phyloP scores from a whole-genome alignment of 1,139 yeast genomes.

The Saccharomyces hybrid region DNA sequence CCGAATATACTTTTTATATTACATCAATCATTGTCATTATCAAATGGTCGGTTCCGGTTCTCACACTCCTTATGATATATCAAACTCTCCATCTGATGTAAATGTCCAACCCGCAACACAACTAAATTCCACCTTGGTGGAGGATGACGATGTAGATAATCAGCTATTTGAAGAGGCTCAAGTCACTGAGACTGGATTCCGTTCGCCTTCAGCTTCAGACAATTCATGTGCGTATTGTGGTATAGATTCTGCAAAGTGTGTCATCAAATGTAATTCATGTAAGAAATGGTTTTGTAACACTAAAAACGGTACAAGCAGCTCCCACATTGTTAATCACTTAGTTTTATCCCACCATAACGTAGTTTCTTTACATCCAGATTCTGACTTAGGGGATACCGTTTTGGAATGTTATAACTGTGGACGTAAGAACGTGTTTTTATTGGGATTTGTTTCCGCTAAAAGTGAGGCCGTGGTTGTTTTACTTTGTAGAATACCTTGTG shows the following conservation, averaged over 20 bases:
- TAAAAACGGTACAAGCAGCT: slow-evolving; percentile 50
- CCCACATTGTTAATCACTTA: slow-evolving; percentile 83
- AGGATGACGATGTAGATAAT: slow-evolving; percentile 2
- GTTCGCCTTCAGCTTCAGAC: slow-evolving; percentile 20
- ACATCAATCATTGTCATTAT: background rate
- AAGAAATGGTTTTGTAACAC: slow-evolving; percentile 89
- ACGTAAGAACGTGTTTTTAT: slow-evolving; percentile 64
- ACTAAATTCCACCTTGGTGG: slow-evolving; percentile 1
- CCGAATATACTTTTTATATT: background rate
- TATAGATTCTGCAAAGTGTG: slow-evolving; percentile 54
- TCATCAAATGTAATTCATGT: slow-evolving; percentile 73
- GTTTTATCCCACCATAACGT: slow-evolving; percentile 73
- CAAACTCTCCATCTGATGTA: background rate
- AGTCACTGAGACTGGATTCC: slow-evolving; percentile 1
- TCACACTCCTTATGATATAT: background rate
- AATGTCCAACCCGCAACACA: background rate
- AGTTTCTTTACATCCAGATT: slow-evolving; percentile 69
- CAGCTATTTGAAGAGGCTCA: slow-evolving; percentile 5
- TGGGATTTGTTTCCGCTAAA: slow-evolving; percentile 87
- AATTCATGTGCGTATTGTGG: slow-evolving; percentile 74
- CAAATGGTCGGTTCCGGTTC: background rate
- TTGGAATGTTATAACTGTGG: slow-evolving; percentile 93
- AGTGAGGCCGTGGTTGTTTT: slow-evolving; percentile 82
- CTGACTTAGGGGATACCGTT: slow-evolving; percentile 77
- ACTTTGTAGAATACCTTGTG: slow-evolving; percentile 84